These are phyloP conservation scores for Globisporangium sylvaticum DNA, from an alignment of 352 stramenopile genomes.

Conservation along the genomic window DNA sequence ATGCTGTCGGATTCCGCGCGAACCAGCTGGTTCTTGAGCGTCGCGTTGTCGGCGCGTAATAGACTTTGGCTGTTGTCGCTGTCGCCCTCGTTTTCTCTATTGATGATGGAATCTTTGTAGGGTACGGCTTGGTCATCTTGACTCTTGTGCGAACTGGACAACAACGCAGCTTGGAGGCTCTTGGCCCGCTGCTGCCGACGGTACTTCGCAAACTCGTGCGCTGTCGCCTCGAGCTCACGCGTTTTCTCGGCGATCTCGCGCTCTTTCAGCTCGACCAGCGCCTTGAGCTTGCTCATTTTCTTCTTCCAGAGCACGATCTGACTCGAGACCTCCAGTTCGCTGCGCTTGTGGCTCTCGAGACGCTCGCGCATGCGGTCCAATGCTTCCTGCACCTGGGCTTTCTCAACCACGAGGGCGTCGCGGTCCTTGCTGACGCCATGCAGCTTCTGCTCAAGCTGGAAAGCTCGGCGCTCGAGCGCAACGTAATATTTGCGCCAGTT, in stretches of 20 bases:
- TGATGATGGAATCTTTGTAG: not conserved
- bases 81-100: not conserved
- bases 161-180: slow-evolving; percentile 26
- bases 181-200: slow-evolving; percentile 30
- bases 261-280: slow-evolving; percentile 41
- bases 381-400: slow-evolving; percentile 17
- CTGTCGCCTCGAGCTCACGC: slow-evolving; percentile 23
- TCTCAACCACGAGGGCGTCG: slow-evolving; percentile 30
- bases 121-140: not conserved
- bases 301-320: slow-evolving; percentile 46
- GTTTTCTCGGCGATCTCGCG: slow-evolving; percentile 24
- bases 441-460: slow-evolving; percentile 32
- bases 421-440: slow-evolving; percentile 26
- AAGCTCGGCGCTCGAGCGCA: slow-evolving; percentile 41
- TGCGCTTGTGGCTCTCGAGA: slow-evolving; percentile 21
- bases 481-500: slow-evolving; percentile 73
- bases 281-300: slow-evolving; percentile 53
- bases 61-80: slow-evolving; percentile 24
- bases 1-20: slow-evolving; percentile 56
- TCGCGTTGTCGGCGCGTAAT: slow-evolving; percentile 41
- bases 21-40: slow-evolving; percentile 58
- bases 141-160: slow-evolving; percentile 11
- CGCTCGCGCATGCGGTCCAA: slow-evolving; percentile 21
- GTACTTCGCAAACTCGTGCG: slow-evolving; percentile 27
- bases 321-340: slow-evolving; percentile 30